These are phyloP conservation scores for Kalmusia sp. DNA, from an alignment of 2,329 filamentous ascomycete species.

Conservation along the genomic window DNA sequence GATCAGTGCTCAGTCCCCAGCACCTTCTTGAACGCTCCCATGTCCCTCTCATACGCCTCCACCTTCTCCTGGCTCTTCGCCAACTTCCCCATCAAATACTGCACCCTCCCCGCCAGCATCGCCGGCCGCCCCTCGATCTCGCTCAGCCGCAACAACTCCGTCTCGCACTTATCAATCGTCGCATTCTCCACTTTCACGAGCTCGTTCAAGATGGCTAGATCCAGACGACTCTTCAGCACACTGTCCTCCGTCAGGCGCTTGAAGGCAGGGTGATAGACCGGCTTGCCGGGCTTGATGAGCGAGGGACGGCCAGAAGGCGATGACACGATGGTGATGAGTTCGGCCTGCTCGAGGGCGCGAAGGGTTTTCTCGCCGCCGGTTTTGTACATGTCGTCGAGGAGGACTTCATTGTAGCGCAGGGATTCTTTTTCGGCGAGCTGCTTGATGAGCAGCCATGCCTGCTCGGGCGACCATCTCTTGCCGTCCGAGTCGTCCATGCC, in stretches of 20 bases:
- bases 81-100: constrained; percentile 78
- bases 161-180: constrained; percentile 79
- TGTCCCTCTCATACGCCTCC: constrained; percentile 75
- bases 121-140: constrained; percentile 72
- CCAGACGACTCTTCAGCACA: constrained; percentile 74
- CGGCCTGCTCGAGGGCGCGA: constrained; percentile 80
- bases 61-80: constrained; percentile 77
- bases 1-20: constrained; percentile 59
- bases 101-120: constrained; percentile 70
- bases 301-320: constrained; percentile 77
- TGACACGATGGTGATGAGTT: constrained; percentile 80
- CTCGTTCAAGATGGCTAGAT: constrained; percentile 71
- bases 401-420: constrained; percentile 84
- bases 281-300: constrained; percentile 79
- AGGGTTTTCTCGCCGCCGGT: constrained; percentile 76
- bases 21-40: constrained; percentile 73
- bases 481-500: constrained; percentile 59
- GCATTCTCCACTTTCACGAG: constrained; percentile 74
- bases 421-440: constrained; percentile 71
- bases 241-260: constrained; percentile 72
- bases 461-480: constrained; percentile 78
- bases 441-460: constrained; percentile 90
- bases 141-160: constrained; percentile 76
- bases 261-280: constrained; percentile 87
- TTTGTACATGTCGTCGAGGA: constrained; percentile 79